A percentile compares a stretch with the other conserved stretches of the same genome.
Evolutionary conservation across 192 early-diverging fungal species (phyloP).

Genomic region (Umbelopsis ramanniana): DNA sequence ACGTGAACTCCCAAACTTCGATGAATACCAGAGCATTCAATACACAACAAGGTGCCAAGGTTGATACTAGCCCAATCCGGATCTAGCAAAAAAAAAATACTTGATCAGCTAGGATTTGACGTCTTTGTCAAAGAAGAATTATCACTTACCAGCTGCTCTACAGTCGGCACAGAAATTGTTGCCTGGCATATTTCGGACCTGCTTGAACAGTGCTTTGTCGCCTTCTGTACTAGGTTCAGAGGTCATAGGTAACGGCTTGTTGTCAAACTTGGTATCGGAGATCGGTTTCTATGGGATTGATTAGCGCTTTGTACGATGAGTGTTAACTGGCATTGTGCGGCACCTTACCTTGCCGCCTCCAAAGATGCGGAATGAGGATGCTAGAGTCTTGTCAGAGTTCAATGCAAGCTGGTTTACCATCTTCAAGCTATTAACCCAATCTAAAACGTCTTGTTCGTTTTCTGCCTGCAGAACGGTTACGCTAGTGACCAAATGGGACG

Average conservation of each 20-base stretch:
- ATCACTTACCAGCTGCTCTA: conserved; percentile 47
- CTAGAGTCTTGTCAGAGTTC: conserved; percentile 52
- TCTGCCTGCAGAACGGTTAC: conserved; percentile 79
- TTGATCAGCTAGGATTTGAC: background rate
- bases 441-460: conserved; percentile 65
- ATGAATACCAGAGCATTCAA: conserved; percentile 91
- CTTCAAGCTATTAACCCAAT: conserved; percentile 75
- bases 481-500: conserved; percentile 38
- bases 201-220: conserved; percentile 43
- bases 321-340: too few relatives aligned
- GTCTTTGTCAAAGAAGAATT: background rate
- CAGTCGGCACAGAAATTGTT: conserved; percentile 64
- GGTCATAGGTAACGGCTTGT: background rate
- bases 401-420: conserved; percentile 60
- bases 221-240: conserved; percentile 29
- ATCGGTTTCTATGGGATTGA: background rate
- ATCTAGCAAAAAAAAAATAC: conserved; percentile 32
- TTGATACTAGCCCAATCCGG: conserved; percentile 90
- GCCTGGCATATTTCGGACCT: conserved; percentile 51
- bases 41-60: conserved; percentile 81
- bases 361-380: conserved; percentile 27
- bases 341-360: conserved; percentile 16
- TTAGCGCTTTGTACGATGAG: background rate
- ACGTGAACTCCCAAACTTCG: conserved; percentile 90
- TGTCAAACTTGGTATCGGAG: background rate